These are phyloP conservation scores for Mortierella sp. DNA, from an alignment of 371 early-diverging fungal genomes.

Conservation along the genomic window DNA sequence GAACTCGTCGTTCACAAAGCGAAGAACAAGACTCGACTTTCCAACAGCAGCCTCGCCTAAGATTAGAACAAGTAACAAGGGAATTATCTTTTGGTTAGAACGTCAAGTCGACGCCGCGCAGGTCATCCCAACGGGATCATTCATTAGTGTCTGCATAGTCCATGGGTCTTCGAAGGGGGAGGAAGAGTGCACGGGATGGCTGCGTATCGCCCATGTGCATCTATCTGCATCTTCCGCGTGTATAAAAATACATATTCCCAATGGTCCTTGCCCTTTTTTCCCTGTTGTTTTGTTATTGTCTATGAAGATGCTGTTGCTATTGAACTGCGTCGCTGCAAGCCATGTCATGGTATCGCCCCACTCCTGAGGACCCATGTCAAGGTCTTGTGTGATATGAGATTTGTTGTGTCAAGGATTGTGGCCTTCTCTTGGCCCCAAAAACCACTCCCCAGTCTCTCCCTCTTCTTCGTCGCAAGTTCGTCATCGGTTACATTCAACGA, in stretches of 20 bases:
- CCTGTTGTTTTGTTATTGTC: not conserved
- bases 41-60: constrained; percentile 91
- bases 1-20: constrained; percentile 96
- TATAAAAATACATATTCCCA: constrained; percentile 31
- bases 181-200: not conserved
- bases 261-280: constrained; percentile 13
- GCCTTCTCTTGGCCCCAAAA: not conserved
- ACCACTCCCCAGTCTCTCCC: not conserved
- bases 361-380: constrained; percentile 3
- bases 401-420: not conserved
- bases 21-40: constrained; percentile 84
- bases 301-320: no score
- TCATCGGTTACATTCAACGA: not conserved
- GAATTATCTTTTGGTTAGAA: not conserved
- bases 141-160: not conserved
- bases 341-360: constrained; percentile 9
- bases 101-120: not conserved
- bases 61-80: not conserved
- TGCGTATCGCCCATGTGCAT: constrained; percentile 3
- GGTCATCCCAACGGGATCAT: constrained; percentile 1
- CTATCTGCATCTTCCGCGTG: not conserved
- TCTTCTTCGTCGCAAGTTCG: not conserved
- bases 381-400: not conserved
- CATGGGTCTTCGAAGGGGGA: not conserved
- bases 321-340: not conserved